Base-by-base conservation (phyloP, 257 asterid genomes). In the Rauvolfia tetraphylla region DNA sequence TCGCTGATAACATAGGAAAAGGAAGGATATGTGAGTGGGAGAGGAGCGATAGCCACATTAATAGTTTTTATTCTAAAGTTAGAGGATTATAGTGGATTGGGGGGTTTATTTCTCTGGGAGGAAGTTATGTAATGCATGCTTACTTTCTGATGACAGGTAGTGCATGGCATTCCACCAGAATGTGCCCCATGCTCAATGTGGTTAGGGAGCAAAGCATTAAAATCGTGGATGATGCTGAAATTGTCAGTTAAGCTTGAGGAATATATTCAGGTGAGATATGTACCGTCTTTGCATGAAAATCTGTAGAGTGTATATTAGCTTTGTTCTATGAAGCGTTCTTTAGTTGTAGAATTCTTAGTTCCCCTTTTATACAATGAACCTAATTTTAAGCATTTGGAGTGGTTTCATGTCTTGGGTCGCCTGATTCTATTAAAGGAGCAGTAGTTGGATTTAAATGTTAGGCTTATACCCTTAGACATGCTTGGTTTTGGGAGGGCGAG, bases 131-230 rank as follows among this genome's bases (percentile, higher is more conserved):
- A 81, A 92, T 88, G 38, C 74, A 74, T 77, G 75, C 84, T 75
- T 86, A 82, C 53, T 88, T 87, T 89, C 82, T 89, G 86, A 79
- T 92, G 85, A 76, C 96, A 92, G 97, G 97, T 87, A 84, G 79
- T 89, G 80, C 86, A 80, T 78, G 95, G 96, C 87, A 87, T 87
- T 84, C 87, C 76, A 85, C 90, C 84, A 88, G 93, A 90, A 89
- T 88, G 93, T 77, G 86, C 72, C 84, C 89, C 78, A 83, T 86
- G 87, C 87, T 90, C 87, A 89, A 85, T 84, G 92, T 83, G 86
- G 87, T 85, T 78, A 86, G 87, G 84, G 91, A 84, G 73, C 87
- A 86, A 79, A 84, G 70, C 79, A 82, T 71, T 76, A 83, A 78
- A 72, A 83, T 75, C 79, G 85, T 81, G 76, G 86, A 86, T 78